Conservation (phyloP, 257 asterid genomes). For the Linaria vulgaris region DNA sequence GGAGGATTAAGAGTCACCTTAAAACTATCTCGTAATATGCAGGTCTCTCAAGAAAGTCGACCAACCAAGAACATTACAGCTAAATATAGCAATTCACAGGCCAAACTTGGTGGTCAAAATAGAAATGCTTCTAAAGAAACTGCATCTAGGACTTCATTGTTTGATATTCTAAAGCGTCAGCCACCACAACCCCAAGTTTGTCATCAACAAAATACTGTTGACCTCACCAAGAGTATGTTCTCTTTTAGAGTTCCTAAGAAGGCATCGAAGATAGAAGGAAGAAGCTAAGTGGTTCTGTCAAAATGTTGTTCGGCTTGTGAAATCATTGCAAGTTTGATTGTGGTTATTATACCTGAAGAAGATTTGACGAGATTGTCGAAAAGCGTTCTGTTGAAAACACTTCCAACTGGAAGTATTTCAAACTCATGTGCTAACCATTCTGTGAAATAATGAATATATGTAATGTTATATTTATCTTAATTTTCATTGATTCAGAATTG, state of each 20-base stretch:
- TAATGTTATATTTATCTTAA: too few relatives aligned
- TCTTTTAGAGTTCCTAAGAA: conserved; percentile 60
- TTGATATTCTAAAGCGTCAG: conserved; percentile 68
- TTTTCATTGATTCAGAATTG: too few relatives aligned
- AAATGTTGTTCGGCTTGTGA: too few relatives aligned
- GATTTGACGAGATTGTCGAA: too few relatives aligned
- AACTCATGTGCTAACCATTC: too few relatives aligned
- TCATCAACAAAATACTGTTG: conserved; percentile 39
- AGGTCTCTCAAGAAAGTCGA: conserved; percentile 39
- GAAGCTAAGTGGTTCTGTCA: conserved; percentile 26
- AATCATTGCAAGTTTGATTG: too few relatives aligned
- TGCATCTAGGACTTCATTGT: conserved; percentile 44
- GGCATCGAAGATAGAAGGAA: conserved; percentile 44
- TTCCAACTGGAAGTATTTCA: too few relatives aligned
- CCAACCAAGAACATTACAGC: conserved; percentile 32
- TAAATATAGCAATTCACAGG: conserved; percentile 41
- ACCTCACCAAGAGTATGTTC: conserved; percentile 53
- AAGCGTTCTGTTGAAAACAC: too few relatives aligned
- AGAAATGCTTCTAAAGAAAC: conserved; percentile 30
- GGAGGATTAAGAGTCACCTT: neutral
- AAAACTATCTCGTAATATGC: conserved; percentile 18
- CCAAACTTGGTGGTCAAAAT: conserved; percentile 29
- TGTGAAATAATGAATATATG: too few relatives aligned
- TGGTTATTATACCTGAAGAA: too few relatives aligned
- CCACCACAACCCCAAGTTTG: conserved; percentile 35